Base-by-base conservation (phyloP, 176 grass and related monocot genomes). In the Juncus inflexus region DNA sequence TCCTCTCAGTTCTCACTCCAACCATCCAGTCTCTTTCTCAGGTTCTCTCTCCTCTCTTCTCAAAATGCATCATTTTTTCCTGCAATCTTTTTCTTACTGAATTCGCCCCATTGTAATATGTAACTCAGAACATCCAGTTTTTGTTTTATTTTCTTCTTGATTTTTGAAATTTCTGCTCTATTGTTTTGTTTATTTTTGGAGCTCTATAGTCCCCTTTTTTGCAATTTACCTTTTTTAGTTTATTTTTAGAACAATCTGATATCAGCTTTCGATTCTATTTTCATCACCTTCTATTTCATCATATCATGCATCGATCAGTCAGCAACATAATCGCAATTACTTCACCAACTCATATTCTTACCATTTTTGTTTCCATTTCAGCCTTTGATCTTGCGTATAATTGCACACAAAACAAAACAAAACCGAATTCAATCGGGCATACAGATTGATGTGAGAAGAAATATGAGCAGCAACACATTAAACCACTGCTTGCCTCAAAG, bases 401-500 rank as follows among this genome's bases (percentile, higher is more conserved):
- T 47, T 47, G 43, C 6, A 47, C 43, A 9, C 4, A 47, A 47
- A 13, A 8, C 4, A 47, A 47, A 13, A 8, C 35, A 52, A 58
- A 71, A 45, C 41, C 56, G 14, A 42, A 71, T 58, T 12, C 37
- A 55, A 58, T 12, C 54, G 57, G 54, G 67, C 0, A 47, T 6
- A 47, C 42, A 71, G 11, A 7, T 71, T 71, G 67, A 71, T 59
- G 67, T 58, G 52, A 36, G 66, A 7, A 42, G 76, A 51, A 74
- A 78, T 12, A 83, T 83, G 81, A 83, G 67, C 81, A 83, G 67
- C 81, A 78, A 58, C 39, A 67, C 66, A 50, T 16, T 78, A 61
- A 63, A 74, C 42, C 75, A 83, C 35, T 74, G 74, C 62, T 74
- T 83, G 55, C 67, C 74, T 19, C 75, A 83, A 36, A 69, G 71